Conservation (phyloP, 2,329 filamentous ascomycete species). For the Scorias spongiosa region DNA sequence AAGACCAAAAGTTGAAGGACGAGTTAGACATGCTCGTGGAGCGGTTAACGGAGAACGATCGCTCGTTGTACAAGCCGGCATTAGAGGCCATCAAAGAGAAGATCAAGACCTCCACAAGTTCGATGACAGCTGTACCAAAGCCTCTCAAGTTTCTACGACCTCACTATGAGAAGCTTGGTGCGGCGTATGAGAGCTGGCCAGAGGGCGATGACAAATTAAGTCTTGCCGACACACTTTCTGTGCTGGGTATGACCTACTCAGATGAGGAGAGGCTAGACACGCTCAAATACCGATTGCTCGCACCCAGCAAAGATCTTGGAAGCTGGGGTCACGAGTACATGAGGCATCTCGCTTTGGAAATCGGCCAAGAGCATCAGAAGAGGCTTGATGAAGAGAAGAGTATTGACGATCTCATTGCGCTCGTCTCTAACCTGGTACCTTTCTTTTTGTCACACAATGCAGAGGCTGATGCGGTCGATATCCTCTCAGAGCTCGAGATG, state of each 20-base stretch:
- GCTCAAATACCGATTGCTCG: slow-evolving; percentile 82
- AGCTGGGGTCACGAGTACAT: slow-evolving; percentile 99
- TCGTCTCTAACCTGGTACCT: slow-evolving; percentile 73
- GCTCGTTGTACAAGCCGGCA: slow-evolving; percentile 75
- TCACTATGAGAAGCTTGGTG: slow-evolving; percentile 81
- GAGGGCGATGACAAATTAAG: slow-evolving; percentile 71
- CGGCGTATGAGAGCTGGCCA: slow-evolving; percentile 81
- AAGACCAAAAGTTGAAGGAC: slow-evolving; percentile 95
- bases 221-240: slow-evolving; percentile 87
- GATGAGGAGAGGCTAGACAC: slow-evolving; percentile 83
- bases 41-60: slow-evolving; percentile 77
- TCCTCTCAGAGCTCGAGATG: slow-evolving; percentile 94
- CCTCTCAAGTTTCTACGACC: slow-evolving; percentile 94
- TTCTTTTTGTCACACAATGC: slow-evolving; percentile 96
- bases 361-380: slow-evolving; percentile 85
- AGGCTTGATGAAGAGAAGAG: slow-evolving; percentile 73
- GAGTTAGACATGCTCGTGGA: slow-evolving; percentile 98
- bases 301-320: slow-evolving; percentile 79
- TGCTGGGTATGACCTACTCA: slow-evolving; percentile 97
- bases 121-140: slow-evolving; percentile 98
- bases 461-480: slow-evolving; percentile 91
- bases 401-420: slow-evolving; percentile 68
- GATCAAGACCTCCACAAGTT: slow-evolving; percentile 98
- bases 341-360: slow-evolving; percentile 84
- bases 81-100: slow-evolving; percentile 94